Evolutionary conservation across 73 alveolate genomes (phyloP).

Genomic region (Tetrahymena borealis): DNA sequence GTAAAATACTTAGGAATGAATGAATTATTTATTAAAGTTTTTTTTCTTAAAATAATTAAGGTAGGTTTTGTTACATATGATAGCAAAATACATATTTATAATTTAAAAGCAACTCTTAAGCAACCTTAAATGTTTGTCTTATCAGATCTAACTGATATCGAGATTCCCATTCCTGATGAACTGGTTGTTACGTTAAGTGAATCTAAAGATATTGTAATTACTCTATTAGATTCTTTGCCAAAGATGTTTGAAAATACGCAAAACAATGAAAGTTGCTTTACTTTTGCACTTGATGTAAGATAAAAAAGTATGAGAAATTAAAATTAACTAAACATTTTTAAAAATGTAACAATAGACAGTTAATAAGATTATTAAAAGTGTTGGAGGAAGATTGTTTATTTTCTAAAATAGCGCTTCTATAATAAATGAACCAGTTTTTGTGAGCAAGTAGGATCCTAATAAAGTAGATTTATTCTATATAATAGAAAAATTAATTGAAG

Average conservation of each 20-base stretch:
- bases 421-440: constrained; percentile 45
- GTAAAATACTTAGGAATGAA: background rate
- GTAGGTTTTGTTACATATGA: constrained; percentile 83
- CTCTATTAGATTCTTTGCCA: constrained; percentile 49
- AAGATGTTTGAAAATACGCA: constrained; percentile 42
- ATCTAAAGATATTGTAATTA: constrained; percentile 64
- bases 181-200: constrained; percentile 73
- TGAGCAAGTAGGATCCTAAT: constrained; percentile 32
- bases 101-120: constrained; percentile 60
- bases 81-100: constrained; percentile 74
- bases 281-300: constrained; percentile 48
- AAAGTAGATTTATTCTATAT: background rate
- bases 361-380: constrained; percentile 23
- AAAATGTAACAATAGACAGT: background rate
- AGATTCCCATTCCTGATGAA: constrained; percentile 81
- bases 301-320: background rate
- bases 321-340: background rate
- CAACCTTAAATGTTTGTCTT: constrained; percentile 72
- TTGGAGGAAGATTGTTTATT: constrained; percentile 65
- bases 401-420: constrained; percentile 45
- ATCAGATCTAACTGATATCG: constrained; percentile 65
- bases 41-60: constrained; percentile 70
- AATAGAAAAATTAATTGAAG: background rate
- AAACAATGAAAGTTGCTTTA: constrained; percentile 41
- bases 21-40: background rate